Evolutionary conservation across 805 yeast genomes (phyloP), one percentile per base, ranked within the genome.

Genomic region (Spathaspora boniae): DNA sequence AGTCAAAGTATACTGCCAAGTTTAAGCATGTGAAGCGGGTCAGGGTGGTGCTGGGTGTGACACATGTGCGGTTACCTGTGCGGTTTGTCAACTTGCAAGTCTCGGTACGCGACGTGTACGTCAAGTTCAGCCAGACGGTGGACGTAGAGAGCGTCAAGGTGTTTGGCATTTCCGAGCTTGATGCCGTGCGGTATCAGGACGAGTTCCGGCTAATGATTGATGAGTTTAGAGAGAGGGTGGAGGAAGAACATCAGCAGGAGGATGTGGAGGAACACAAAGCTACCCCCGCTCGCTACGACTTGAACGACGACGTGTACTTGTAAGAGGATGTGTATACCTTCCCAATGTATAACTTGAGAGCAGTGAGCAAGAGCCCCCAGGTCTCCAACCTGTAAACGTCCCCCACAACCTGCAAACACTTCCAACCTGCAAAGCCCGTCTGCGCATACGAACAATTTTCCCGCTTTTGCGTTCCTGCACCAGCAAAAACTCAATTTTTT

Each of bases 11-110:
- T 21, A 26, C 33, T n/a, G 16, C 17, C 12, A 38, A 34, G 15
- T 38, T 38, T 23, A 38, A 38, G 29, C 11, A 23, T 8, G 28
- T 38, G 3, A 38, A 25, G 6, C 9, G 14, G 5, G 19, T 9
- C 9, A 20, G 14, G 9, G 12, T 38, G 16, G 19, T 16, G 6
- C 9, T 21, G 2, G 42, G 42, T 3, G 21, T 43, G 1, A 34
- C 58, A 5, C 63, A 61, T 37, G 39, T 67, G 9, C 52, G 51
- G 37, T 31, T 67, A 6, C 70, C 72, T 2, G 47, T 47, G 6
- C 56, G 60, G 32, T 37, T 65, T 22, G 46, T 65, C 8, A 64
- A 63, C 41, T 42, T 60, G 40, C 48, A 51, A 30, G 45, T 66
- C 19, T 54, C 62, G 7, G 44, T 48, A 5, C 47, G 50, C 23